Evolutionary conservation across 225 moss, liverwort and hornwort genomes (phyloP).

Genomic region (Anthoceros angustus): DNA sequence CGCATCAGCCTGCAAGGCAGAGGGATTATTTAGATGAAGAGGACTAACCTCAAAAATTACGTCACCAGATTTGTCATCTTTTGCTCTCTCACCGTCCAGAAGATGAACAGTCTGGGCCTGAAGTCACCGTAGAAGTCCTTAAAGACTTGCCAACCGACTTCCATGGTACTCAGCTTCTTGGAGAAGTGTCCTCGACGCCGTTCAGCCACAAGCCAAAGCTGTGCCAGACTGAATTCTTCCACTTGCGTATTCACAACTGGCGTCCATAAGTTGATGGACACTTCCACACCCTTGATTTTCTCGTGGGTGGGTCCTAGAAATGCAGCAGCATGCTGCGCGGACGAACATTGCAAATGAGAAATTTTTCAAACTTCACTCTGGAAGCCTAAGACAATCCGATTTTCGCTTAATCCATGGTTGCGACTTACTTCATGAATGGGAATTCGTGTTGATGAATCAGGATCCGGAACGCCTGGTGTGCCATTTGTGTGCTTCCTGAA

Average conservation of each 20-base stretch:
- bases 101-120: slow-evolving; percentile 31
- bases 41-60: background rate
- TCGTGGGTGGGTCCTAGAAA: slow-evolving; percentile 20
- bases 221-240: slow-evolving; percentile 35
- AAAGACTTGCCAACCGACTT: slow-evolving; percentile 47
- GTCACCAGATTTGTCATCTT: background rate
- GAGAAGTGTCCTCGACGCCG: slow-evolving; percentile 15
- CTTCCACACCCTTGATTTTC: slow-evolving; percentile 39
- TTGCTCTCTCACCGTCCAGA: slow-evolving; percentile 34
- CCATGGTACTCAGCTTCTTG: slow-evolving; percentile 32
- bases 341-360: slow-evolving; percentile 8
- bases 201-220: slow-evolving; percentile 40
- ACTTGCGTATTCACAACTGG: slow-evolving; percentile 28
- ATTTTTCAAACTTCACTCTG: background rate
- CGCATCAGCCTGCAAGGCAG: slow-evolving; percentile 26
- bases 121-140: slow-evolving; percentile 35
- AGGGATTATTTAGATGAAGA: background rate
- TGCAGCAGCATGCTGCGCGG: slow-evolving; percentile 28
- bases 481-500: slow-evolving; percentile 6
- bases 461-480: background rate
- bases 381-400: background rate
- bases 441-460: background rate
- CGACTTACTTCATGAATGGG: background rate
- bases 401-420: background rate
- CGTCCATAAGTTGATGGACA: slow-evolving; percentile 38